Percentiles rank a stretch among this genome's conserved stretches.
Conservation (phyloP, 1,284 basidiomycete genomes). For the Polyporus tsugae region DNA sequence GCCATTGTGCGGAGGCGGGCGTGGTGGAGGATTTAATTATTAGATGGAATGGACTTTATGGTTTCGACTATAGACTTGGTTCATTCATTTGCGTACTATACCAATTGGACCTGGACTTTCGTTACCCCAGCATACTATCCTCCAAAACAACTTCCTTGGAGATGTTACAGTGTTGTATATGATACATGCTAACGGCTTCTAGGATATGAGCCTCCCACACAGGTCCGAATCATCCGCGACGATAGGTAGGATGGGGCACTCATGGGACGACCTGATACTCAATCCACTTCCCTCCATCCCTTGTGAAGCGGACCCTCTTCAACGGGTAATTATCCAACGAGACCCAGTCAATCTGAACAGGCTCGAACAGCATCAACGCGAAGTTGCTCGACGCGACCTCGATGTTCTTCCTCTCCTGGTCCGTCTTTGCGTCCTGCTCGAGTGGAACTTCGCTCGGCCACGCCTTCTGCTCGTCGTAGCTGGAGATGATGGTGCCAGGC, state of each 20-base stretch:
- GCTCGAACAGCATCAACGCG: constrained; percentile 70
- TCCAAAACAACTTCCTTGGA: neutral
- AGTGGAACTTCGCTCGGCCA: constrained; percentile 60
- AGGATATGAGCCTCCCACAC: neutral
- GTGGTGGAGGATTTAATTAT: constrained; percentile 6
- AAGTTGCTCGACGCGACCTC: constrained; percentile 66
- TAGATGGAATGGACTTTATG: neutral
- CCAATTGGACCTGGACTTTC: neutral
- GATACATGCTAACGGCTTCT: constrained; percentile 4
- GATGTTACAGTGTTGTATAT: neutral
- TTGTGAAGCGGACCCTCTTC: constrained; percentile 60
- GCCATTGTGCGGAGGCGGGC: neutral
- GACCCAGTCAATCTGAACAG: constrained; percentile 66
- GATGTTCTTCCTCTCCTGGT: constrained; percentile 53
- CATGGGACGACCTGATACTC: constrained; percentile 67
- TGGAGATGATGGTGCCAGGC: constrained; percentile 60
- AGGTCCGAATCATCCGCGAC: neutral
- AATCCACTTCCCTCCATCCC: constrained; percentile 52
- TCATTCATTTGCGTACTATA: neutral
- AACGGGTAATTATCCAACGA: constrained; percentile 64
- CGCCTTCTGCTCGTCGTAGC: constrained; percentile 58
- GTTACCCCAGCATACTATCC: neutral
- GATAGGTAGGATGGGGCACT: constrained; percentile 19
- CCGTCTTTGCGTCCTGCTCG: constrained; percentile 51
- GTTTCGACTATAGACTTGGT: neutral